phyloP scores from a whole-genome alignment of 306 rosid species.

The Vigna angularis region DNA sequence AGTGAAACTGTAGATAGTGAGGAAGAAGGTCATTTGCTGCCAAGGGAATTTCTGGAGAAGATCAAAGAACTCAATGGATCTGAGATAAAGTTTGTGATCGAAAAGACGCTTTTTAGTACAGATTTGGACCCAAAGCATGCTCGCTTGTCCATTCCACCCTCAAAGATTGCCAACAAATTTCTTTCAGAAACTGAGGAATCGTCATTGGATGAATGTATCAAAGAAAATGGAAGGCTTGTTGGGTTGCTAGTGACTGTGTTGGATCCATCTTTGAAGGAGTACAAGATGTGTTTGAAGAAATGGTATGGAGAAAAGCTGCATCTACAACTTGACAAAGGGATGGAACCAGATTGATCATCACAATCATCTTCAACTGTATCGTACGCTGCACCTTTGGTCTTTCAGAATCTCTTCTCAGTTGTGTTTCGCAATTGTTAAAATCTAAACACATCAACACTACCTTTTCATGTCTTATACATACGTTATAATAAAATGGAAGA shows the following conservation, averaged over 20 bases:
- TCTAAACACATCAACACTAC: neutral
- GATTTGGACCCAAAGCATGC: neutral
- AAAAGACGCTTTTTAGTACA: too few species aligned
- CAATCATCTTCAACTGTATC: too few species aligned
- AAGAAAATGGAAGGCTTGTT: neutral
- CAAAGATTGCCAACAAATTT: neutral
- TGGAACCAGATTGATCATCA: neutral
- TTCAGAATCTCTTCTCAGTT: too few species aligned
- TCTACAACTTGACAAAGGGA: neutral
- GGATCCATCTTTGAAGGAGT: neutral
- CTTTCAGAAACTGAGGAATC: neutral
- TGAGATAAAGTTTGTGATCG: neutral
- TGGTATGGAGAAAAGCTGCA: neutral
- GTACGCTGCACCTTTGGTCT: too few species aligned
- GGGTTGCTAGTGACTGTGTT: neutral
- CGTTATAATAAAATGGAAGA: too few species aligned
- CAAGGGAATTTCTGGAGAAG: neutral
- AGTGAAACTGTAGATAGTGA: too few species aligned
- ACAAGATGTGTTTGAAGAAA: neutral
- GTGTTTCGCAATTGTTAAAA: too few species aligned
- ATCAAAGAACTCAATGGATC: neutral
- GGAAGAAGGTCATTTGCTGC: too few species aligned
- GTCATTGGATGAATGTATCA: neutral
- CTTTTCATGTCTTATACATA: too few species aligned
- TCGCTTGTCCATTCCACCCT: neutral